Base-by-base conservation (phyloP, 2,329 filamentous ascomycete genomes). In the Drechslerella stenobrocha region DNA sequence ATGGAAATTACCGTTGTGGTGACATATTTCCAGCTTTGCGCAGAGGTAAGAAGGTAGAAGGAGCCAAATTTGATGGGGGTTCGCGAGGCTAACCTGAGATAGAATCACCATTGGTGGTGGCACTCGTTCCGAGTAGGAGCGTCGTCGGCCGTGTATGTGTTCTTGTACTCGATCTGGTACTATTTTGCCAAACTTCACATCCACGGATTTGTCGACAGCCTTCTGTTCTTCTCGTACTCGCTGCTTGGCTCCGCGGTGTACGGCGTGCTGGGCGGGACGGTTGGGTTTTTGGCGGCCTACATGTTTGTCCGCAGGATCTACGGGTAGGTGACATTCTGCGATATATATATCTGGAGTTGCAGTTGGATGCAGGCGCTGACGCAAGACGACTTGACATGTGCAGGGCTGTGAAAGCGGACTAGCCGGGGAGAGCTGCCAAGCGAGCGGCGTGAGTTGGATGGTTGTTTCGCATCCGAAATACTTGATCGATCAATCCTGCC, bases 71-170 rank as follows among this genome's bases (percentile, higher is more conserved):
- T n/a, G 24, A 50, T 9, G 28, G 5, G 1, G n/a, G 18, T 28
- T 44, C 9, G 22, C 18, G 18, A 13, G 18, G 4, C 18, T 20
- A 18, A 26, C 22, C n/a, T 9, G n/a, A 8, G 35, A 24, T 72
- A 84, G 81, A 90, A 95, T 76, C 87, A 93, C 77, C 83, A 89
- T 75, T 95, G 90, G 90, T 93, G 88, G 88, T 95, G 89, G 89
- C 87, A 89, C 75, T 89, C 87, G 52, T 93, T 95, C 78, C 77
- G 89, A 48, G 83, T 90, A 6, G 90, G 90, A 44, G 87, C 86
- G 47, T 84, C 86, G 72, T 89, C 86, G 72, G 83, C 87, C 4
- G 76, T 89, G 66, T 95, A 89, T 89, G 83, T 95, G 34, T 93
- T 92, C 75, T 75, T 83, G 34, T 95, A 93, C 78, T 89, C 87